Conservation (phyloP, 2,329 filamentous ascomycete species). For the Ramichloridium luteum region DNA sequence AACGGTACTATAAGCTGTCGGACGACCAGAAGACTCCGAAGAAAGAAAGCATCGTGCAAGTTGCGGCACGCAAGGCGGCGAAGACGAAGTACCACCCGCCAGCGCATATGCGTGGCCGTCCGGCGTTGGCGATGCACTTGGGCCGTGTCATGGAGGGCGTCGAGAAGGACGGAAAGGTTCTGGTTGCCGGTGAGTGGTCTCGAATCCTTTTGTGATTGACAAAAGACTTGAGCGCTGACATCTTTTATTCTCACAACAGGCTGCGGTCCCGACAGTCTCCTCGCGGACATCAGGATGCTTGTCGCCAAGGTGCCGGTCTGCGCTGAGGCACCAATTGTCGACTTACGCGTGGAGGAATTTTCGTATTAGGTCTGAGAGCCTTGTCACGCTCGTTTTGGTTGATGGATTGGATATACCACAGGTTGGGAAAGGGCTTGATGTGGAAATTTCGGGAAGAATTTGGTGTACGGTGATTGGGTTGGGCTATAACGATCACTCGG, state of each 20-base stretch:
- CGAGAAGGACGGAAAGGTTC: constrained; percentile 5
- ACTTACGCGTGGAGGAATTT: constrained; percentile 15
- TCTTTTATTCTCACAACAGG: constrained; percentile 3
- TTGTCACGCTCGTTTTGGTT: no score
- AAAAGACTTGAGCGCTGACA: neutral
- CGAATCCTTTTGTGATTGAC: no score
- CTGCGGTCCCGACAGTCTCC: constrained; percentile 9
- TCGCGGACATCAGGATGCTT: constrained; percentile 7
- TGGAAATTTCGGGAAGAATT: no score
- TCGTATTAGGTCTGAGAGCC: constrained; percentile 9
- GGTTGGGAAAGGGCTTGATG: no score
- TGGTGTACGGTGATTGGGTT: no score
- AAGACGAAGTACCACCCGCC: neutral
- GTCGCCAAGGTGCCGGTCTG: constrained; percentile 5
- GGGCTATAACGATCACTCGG: no score
- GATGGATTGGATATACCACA: no score
- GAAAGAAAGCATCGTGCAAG: constrained; percentile 1
- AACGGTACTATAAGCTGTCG: constrained; percentile 1
- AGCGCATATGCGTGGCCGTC: no score
- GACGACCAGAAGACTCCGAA: constrained; percentile 4
- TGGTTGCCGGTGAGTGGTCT: constrained; percentile 7
- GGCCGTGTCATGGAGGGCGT: constrained; percentile 5
- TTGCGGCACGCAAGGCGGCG: constrained; percentile 1
- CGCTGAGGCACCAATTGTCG: constrained; percentile 9
- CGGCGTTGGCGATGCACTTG: constrained; percentile 6